These are phyloP conservation scores for Penicillium roqueforti DNA, from an alignment of 495 filamentous ascomycete species.

Conservation along the genomic window DNA sequence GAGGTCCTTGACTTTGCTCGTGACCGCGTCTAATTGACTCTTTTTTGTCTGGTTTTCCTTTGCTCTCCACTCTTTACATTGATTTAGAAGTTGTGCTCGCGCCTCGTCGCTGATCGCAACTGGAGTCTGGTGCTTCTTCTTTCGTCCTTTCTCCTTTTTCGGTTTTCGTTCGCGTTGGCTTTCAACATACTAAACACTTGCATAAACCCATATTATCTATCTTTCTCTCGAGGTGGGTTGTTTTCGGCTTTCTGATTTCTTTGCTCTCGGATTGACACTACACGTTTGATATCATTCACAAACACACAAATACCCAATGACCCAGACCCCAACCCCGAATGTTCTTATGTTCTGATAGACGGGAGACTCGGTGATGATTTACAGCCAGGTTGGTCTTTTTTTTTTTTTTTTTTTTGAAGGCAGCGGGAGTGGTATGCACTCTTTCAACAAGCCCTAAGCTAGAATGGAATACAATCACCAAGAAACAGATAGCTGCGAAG, in stretches of 20 bases:
- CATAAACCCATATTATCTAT: constrained; percentile 17
- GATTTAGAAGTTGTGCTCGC: constrained; percentile 22
- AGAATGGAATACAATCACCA: constrained; percentile 10
- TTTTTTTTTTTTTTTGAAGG: neutral
- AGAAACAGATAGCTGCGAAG: constrained; percentile 7
- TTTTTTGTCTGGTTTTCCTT: constrained; percentile 3
- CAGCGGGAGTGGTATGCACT: constrained; percentile 2
- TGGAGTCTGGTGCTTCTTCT: constrained; percentile 15
- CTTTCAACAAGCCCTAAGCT: constrained; percentile 5
- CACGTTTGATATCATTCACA: constrained; percentile 17
- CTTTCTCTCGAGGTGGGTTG: constrained; percentile 4
- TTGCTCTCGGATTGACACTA: constrained; percentile 11
- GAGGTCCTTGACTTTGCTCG: constrained; percentile 89
- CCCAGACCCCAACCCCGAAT: constrained; percentile 3
- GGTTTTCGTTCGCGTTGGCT: neutral
- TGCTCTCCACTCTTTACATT: constrained; percentile 8
- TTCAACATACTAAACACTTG: constrained; percentile 19
- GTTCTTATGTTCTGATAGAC: constrained; percentile 8
- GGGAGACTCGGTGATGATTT: neutral
- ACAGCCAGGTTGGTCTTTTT: constrained; percentile 3
- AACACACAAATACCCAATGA: constrained; percentile 19
- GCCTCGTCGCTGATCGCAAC: constrained; percentile 19
- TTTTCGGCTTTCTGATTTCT: constrained; percentile 5
- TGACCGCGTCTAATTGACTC: constrained; percentile 62
- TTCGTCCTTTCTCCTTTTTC: constrained; percentile 7